Evolutionary conservation across 495 filamentous ascomycete species (phyloP), one percentile per base, ranked within the genome.

Genomic region (Entonaema liquescens): DNA sequence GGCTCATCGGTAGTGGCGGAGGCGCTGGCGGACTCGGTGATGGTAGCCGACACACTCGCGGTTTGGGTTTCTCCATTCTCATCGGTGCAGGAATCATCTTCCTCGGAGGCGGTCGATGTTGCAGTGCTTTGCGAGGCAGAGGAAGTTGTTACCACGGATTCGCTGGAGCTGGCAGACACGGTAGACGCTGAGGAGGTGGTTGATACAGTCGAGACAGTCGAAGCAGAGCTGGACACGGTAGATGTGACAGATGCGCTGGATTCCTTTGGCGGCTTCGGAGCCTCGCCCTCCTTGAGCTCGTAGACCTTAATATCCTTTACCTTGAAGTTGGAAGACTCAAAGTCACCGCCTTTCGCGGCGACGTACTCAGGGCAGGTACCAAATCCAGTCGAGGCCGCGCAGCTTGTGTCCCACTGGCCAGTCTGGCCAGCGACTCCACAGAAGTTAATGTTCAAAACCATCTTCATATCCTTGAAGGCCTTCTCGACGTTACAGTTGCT

Each of bases 311-410:
- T 88, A 65, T 85, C 80, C 83, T 78, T 74, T 62, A 84, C 52
- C 74, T 79, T 72, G 78, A 87, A 91, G 79, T 87, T 91, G 11
- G 85, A 80, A 29, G 88, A 72, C 42, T 78, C 63, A 70, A 88
- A 93, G 28, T 79, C 83, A 5, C 68, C 62, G 1, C 88, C 87
- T 70, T 91, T 85, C 38, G 85, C 73, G 13, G 82, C 80, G 42
- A 92, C 90, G 70, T 87, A 92, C 26, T 82, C 79, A 50, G 78
- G 71, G 75, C 91, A 93, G 60, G 84, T 59, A 0, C 5, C 15
- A 21, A 38, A 67, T 35, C 59, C 55, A 28, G 75, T 77, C 50
- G 38, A 49, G 6, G 52, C 53, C 13, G 50, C 19, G 69, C 75
- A 77, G 52, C 68, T 66, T 17, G 64, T 56, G 31, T 58, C 59